Evolutionary conservation across 2,329 filamentous ascomycete species (phyloP).

Genomic region (Leptographium procerum): DNA sequence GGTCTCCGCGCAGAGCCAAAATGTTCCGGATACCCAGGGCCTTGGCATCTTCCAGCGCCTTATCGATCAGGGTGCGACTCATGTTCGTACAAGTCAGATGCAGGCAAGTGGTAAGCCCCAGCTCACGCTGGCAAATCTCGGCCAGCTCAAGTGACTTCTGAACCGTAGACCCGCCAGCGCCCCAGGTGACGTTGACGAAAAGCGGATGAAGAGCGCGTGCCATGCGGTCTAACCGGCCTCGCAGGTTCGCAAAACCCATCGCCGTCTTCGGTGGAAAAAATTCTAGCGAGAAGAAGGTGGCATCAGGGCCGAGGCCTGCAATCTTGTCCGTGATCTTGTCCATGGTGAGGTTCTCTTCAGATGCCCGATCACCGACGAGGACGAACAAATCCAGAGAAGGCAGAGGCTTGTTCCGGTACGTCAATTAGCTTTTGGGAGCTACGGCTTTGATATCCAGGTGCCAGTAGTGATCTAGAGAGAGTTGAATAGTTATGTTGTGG

Average conservation of each 20-base stretch:
- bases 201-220: slow-evolving; percentile 78
- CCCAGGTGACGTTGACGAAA: slow-evolving; percentile 97
- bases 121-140: slow-evolving; percentile 84
- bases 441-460: not conserved
- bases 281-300: slow-evolving; percentile 89
- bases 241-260: slow-evolving; percentile 72
- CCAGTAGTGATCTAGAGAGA: not conserved
- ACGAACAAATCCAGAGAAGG: not conserved
- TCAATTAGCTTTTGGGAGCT: not conserved
- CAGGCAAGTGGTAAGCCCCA: slow-evolving; percentile 86
- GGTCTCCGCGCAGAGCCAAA: slow-evolving; percentile 80
- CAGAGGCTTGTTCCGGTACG: not conserved
- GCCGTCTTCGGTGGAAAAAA: slow-evolving; percentile 98
- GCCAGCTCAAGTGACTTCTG: slow-evolving; percentile 87
- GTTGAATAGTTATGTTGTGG: not conserved
- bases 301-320: slow-evolving; percentile 69
- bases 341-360: slow-evolving; percentile 32
- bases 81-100: slow-evolving; percentile 98
- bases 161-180: slow-evolving; percentile 85
- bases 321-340: slow-evolving; percentile 95
- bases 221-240: slow-evolving; percentile 90
- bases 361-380: not conserved
- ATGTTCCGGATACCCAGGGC: slow-evolving; percentile 88
- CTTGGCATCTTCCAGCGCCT: slow-evolving; percentile 83
- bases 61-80: slow-evolving; percentile 75